Evolutionary conservation across 495 filamentous ascomycete species (phyloP).

Genomic region (Entonaema liquescens): DNA sequence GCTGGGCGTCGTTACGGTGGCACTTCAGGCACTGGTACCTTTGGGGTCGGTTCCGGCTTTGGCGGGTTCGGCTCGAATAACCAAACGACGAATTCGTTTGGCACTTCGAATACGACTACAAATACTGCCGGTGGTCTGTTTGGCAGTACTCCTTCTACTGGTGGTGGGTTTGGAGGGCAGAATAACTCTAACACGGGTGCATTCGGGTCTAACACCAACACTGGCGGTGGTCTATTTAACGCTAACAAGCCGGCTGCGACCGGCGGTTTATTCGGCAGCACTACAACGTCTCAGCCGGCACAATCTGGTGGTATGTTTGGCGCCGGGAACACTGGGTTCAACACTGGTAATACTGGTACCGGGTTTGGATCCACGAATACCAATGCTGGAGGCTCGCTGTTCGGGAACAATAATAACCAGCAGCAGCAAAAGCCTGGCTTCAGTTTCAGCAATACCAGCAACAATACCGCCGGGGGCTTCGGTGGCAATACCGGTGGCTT

Average conservation of each 20-base stretch:
- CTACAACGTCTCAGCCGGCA: slow-evolving; percentile 54
- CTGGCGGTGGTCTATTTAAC: slow-evolving; percentile 55
- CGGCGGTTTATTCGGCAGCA: slow-evolving; percentile 58
- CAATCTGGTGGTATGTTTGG: slow-evolving; percentile 61
- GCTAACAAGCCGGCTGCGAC: slow-evolving; percentile 55
- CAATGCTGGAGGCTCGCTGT: slow-evolving; percentile 43
- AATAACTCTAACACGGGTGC: slow-evolving; percentile 52
- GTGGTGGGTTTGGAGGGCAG: slow-evolving; percentile 63
- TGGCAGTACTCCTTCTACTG: slow-evolving; percentile 56
- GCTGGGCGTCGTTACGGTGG: slow-evolving; percentile 86
- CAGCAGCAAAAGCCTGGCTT: slow-evolving; percentile 44
- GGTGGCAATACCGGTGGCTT: slow-evolving; percentile 50
- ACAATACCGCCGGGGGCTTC: slow-evolving; percentile 53
- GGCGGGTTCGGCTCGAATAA: slow-evolving; percentile 56
- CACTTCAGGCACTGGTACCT: slow-evolving; percentile 80
- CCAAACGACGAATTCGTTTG: slow-evolving; percentile 51
- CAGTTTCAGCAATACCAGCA: slow-evolving; percentile 47
- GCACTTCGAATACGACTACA: slow-evolving; percentile 49
- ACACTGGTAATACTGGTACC: slow-evolving; percentile 40
- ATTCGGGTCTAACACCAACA: slow-evolving; percentile 50
- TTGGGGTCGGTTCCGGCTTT: slow-evolving; percentile 74
- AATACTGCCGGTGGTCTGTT: slow-evolving; percentile 60
- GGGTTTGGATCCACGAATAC: slow-evolving; percentile 46
- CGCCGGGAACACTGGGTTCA: slow-evolving; percentile 48
- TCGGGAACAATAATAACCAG: slow-evolving; percentile 39